Evolutionary conservation across 1,139 yeast species (phyloP).

Genomic region (Pichia sp.): DNA sequence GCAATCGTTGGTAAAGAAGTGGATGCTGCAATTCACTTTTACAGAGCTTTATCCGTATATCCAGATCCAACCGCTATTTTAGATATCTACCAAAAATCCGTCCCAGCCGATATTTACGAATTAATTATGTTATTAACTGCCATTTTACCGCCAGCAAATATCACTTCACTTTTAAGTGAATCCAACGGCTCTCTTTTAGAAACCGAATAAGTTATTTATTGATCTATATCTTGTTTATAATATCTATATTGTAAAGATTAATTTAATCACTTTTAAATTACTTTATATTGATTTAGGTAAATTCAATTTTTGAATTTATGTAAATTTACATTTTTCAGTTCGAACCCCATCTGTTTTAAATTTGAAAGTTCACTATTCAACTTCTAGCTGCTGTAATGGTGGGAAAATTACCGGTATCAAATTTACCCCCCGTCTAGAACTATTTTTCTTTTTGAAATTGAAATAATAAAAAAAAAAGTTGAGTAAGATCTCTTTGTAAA

Average conservation of each 20-base stretch:
- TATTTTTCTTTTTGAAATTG: too few relatives aligned
- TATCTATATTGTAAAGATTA: not conserved
- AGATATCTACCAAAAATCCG: conserved; percentile 81
- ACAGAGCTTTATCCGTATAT: conserved; percentile 90
- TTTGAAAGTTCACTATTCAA: too few relatives aligned
- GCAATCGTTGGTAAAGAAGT: conserved; percentile 53
- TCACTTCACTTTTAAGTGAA: conserved; percentile 61
- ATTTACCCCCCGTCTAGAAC: too few relatives aligned
- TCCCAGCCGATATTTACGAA: conserved; percentile 78
- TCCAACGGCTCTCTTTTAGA: conserved; percentile 22
- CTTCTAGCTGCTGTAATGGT: too few relatives aligned
- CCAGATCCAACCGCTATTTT: conserved; percentile 92
- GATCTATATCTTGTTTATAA: not conserved
- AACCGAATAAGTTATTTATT: conserved; percentile 11
- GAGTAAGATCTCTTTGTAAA: conserved; percentile 86
- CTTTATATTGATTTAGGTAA: too few relatives aligned
- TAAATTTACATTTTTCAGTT: too few relatives aligned
- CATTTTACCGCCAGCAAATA: conserved; percentile 77
- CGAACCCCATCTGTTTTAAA: too few relatives aligned
- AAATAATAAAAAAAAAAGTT: conserved; percentile 47
- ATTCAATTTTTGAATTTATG: too few relatives aligned
- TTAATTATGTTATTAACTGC: conserved; percentile 84
- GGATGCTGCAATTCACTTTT: conserved; percentile 83
- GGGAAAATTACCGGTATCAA: too few relatives aligned
- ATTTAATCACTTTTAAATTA: too few relatives aligned